Conservation (phyloP, 371 early-diverging fungal genomes). For the Nematocida displodere region DNA sequence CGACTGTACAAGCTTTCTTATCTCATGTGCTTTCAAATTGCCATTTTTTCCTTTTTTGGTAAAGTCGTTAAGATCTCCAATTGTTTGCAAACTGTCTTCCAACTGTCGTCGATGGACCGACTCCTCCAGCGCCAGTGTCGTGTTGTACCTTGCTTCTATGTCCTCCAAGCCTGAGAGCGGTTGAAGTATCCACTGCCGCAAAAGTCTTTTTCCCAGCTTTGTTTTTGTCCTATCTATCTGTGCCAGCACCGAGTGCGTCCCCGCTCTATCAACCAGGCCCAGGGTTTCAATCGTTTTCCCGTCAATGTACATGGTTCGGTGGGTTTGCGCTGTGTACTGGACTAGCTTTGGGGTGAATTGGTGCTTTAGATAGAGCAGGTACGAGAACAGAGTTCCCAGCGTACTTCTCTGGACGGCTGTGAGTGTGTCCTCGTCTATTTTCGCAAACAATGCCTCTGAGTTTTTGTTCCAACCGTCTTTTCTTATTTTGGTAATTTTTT, state of each 20-base stretch:
- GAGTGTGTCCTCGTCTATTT: not conserved
- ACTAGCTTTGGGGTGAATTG: not conserved
- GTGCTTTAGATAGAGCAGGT: slow-evolving; percentile 42
- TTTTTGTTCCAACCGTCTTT: slow-evolving; percentile 10
- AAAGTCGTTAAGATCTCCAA: slow-evolving; percentile 84
- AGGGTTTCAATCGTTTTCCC: slow-evolving; percentile 46
- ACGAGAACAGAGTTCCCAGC: slow-evolving; percentile 12
- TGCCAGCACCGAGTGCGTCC: not conserved
- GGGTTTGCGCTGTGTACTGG: not conserved
- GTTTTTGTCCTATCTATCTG: slow-evolving; percentile 46
- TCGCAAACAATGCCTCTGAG: not conserved
- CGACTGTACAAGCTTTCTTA: slow-evolving; percentile 27
- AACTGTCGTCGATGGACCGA: slow-evolving; percentile 54
- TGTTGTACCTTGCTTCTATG: slow-evolving; percentile 78
- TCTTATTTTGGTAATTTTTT: slow-evolving; percentile 63
- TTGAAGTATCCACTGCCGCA: slow-evolving; percentile 81
- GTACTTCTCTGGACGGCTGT: not conserved
- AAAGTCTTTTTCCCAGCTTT: slow-evolving; percentile 70
- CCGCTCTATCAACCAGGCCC: not conserved
- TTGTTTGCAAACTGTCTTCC: slow-evolving; percentile 57
- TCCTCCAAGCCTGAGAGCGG: slow-evolving; percentile 71
- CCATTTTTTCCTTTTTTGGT: slow-evolving; percentile 80
- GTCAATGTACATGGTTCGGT: slow-evolving; percentile 28
- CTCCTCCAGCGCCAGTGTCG: slow-evolving; percentile 72
- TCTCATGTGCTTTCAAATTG: slow-evolving; percentile 68